These are phyloP conservation scores for Xylaria telfairii DNA, from an alignment of 495 filamentous ascomycete species.

Conservation along the genomic window DNA sequence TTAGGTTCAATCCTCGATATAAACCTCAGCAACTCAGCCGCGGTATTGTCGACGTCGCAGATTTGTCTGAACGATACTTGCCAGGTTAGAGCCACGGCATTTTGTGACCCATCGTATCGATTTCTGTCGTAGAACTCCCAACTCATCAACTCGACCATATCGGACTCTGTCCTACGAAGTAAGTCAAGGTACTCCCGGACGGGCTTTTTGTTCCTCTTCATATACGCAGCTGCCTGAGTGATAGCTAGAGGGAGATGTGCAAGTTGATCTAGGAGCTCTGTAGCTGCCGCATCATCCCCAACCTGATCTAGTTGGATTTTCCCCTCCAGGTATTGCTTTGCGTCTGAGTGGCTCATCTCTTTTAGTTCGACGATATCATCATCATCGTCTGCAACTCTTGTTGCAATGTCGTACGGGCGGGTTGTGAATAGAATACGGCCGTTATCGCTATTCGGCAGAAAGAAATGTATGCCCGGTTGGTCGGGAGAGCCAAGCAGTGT, in stretches of 20 bases:
- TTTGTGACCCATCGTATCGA: conserved; percentile 50
- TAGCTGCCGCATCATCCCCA: neutral
- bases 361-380: conserved; percentile 35
- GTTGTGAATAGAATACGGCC: conserved; percentile 47
- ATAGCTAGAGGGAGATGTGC: conserved; percentile 55
- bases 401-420: conserved; percentile 37
- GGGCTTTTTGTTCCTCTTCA: conserved; percentile 49
- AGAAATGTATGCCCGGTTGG: conserved; percentile 28
- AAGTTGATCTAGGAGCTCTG: conserved; percentile 42
- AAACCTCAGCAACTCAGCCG: conserved; percentile 48
- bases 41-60: conserved; percentile 33
- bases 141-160: conserved; percentile 51
- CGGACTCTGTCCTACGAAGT: conserved; percentile 48
- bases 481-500: neutral
- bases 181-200: conserved; percentile 53
- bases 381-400: conserved; percentile 24
- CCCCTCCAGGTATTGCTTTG: conserved; percentile 29
- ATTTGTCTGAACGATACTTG: conserved; percentile 60
- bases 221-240: conserved; percentile 52
- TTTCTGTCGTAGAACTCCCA: conserved; percentile 56
- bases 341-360: conserved; percentile 38
- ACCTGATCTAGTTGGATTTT: conserved; percentile 30
- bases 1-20: conserved; percentile 52
- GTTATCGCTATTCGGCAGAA: conserved; percentile 39
- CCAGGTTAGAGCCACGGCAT: conserved; percentile 63